Conservation (phyloP, 257 asterid genomes). For the Capsicum chinense region DNA sequence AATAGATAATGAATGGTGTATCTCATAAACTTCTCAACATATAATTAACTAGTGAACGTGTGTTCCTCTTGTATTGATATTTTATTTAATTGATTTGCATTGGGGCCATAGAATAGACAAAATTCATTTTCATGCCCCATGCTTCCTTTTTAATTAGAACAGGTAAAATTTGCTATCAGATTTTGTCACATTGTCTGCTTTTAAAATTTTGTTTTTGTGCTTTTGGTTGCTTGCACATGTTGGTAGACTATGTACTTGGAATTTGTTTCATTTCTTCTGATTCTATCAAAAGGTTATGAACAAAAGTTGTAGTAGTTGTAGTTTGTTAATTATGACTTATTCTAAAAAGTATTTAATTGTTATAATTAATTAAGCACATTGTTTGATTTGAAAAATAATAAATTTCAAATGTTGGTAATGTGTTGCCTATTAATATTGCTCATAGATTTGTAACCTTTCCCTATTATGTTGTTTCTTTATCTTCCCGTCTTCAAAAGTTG, state of each 20-base stretch:
- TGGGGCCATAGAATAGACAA: not conserved
- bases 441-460: no score
- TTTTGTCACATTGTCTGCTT: conserved; percentile 29
- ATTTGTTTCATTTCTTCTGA: not conserved
- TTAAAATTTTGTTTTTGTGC: conserved; percentile 25
- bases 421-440: no score
- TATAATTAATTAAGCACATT: no score
- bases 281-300: conserved; percentile 19
- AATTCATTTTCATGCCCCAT: not conserved
- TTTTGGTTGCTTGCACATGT: conserved; percentile 36
- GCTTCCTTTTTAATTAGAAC: conserved; percentile 28
- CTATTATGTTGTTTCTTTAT: no score
- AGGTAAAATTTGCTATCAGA: conserved; percentile 38
- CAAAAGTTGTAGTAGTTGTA: conserved; percentile 15
- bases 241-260: conserved; percentile 33
- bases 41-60: no score
- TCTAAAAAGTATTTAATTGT: no score
- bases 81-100: not conserved
- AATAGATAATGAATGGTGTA: no score
- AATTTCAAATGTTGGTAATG: no score
- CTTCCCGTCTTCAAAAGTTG: no score
- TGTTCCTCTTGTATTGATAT: no score
- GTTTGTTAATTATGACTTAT: not conserved
- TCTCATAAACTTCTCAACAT: no score
- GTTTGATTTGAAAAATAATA: no score